Evolutionary conservation across 2,329 filamentous ascomycete genomes (phyloP).

Genomic region (Fusarium sp.): DNA sequence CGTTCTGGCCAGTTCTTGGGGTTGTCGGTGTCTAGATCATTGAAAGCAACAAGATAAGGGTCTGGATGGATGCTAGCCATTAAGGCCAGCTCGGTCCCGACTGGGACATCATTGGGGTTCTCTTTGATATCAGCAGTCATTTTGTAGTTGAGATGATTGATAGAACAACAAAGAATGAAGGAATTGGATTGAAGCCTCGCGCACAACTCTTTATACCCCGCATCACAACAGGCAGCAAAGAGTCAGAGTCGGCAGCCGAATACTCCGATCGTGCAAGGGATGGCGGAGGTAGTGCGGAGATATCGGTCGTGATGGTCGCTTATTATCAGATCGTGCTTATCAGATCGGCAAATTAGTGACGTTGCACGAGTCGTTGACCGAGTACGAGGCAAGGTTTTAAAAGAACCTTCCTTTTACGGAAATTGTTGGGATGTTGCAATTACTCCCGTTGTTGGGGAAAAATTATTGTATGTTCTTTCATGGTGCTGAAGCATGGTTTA

Average conservation of each 20-base stretch:
- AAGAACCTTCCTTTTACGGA: background rate
- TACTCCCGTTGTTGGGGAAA: too few relatives aligned
- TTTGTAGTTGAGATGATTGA: background rate
- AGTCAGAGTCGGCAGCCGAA: background rate
- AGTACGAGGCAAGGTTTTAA: background rate
- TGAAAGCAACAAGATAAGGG: conserved; percentile 49
- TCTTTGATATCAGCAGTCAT: conserved; percentile 19
- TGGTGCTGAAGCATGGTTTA: too few relatives aligned
- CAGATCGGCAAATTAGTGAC: conserved; percentile 24
- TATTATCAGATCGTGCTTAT: conserved; percentile 27
- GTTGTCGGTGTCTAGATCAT: conserved; percentile 54
- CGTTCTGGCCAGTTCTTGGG: conserved; percentile 57
- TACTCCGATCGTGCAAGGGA: background rate
- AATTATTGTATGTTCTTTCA: too few relatives aligned
- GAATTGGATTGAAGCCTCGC: background rate
- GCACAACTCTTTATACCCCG: conserved; percentile 3
- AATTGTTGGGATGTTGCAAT: too few relatives aligned
- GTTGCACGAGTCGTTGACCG: background rate
- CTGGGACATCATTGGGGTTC: background rate
- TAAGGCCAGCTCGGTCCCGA: conserved; percentile 8
- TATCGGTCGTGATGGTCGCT: conserved; percentile 24
- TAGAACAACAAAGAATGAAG: background rate
- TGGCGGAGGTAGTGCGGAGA: conserved; percentile 23
- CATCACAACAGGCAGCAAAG: background rate
- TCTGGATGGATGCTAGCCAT: conserved; percentile 6